Percentiles rank a stretch among this genome's conserved stretches.
phyloP scores from a whole-genome alignment of 78 protist species.

The Parvularia atlantis region DNA sequence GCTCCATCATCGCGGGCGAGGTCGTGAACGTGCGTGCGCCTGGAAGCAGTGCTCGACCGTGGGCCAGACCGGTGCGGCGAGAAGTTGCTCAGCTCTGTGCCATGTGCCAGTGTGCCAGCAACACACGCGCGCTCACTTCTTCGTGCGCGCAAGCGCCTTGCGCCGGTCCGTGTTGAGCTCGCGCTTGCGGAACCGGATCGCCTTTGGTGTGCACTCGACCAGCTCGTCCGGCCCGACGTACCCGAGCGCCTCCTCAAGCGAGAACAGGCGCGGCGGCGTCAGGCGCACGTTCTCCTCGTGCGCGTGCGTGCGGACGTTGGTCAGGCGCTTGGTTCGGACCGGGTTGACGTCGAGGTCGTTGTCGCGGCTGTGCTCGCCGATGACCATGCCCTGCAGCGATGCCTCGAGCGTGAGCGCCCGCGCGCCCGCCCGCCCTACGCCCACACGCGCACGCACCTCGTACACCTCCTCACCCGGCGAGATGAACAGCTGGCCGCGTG shows the following conservation, averaged over 20 bases:
- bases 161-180: constrained; percentile 26
- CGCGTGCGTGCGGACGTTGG: constrained; percentile 55
- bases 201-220: constrained; percentile 64
- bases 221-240: constrained; percentile 52
- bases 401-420: too few species aligned
- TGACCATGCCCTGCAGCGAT: constrained; percentile 82
- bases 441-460: too few species aligned
- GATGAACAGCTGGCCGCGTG: constrained; percentile 58
- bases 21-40: too few species aligned
- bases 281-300: constrained; percentile 51
- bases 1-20: too few species aligned
- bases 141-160: constrained; percentile 27
- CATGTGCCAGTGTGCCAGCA: too few species aligned
- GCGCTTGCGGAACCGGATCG: constrained; percentile 49
- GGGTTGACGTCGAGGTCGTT: constrained; percentile 66
- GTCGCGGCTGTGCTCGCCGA: constrained; percentile 56
- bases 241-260: constrained; percentile 67
- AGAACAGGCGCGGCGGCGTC: constrained; percentile 38
- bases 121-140: too few species aligned
- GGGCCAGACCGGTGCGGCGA: too few species aligned
- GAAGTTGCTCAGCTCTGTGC: too few species aligned
- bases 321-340: constrained; percentile 55
- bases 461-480: constrained; percentile 56
- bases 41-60: too few species aligned
- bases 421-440: too few species aligned